phyloP scores from a whole-genome alignment of 2,329 filamentous ascomycete species.

The Diaporthe australafricana region DNA sequence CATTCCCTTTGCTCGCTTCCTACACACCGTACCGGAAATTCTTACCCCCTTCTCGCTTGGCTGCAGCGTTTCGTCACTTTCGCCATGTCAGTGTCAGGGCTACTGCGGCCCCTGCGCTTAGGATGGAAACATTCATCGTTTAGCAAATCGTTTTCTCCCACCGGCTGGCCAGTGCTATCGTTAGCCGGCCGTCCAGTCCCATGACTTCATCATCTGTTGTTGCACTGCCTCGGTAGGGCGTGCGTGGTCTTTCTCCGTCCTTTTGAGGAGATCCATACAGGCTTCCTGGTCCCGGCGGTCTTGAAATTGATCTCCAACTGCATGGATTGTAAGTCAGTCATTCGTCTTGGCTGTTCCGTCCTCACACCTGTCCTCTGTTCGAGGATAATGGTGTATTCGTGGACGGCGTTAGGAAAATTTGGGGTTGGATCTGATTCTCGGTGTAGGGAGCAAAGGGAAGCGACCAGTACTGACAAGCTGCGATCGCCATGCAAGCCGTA shows the following conservation, averaged over 20 bases:
- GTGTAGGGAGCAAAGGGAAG: constrained; percentile 3
- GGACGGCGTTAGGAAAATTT: not conserved
- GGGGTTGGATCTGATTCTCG: constrained; percentile 21
- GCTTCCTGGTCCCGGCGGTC: constrained; percentile 45
- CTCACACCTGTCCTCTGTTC: not conserved
- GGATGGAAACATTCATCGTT: not conserved
- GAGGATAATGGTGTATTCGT: not conserved
- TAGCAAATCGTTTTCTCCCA: constrained; percentile 2
- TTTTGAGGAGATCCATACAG: constrained; percentile 45
- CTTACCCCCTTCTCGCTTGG: constrained; percentile 24
- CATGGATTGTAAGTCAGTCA: constrained; percentile 30
- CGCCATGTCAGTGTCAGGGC: constrained; percentile 12
- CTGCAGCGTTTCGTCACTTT: constrained; percentile 17
- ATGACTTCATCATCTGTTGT: constrained; percentile 44
- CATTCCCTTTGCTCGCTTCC: constrained; percentile 6
- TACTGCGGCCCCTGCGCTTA: constrained; percentile 10
- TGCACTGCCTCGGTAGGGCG: constrained; percentile 48
- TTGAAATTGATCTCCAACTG: constrained; percentile 48
- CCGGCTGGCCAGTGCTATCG: not conserved
- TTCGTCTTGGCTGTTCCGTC: not conserved
- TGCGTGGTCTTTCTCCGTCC: constrained; percentile 47
- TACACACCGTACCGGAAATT: constrained; percentile 20
- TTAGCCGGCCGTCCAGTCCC: constrained; percentile 41
- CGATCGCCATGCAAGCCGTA: constrained; percentile 66
- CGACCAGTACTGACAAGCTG: constrained; percentile 56